Conservation (phyloP, 805 yeast species). For the Alloascoidea hylecoeti region DNA sequence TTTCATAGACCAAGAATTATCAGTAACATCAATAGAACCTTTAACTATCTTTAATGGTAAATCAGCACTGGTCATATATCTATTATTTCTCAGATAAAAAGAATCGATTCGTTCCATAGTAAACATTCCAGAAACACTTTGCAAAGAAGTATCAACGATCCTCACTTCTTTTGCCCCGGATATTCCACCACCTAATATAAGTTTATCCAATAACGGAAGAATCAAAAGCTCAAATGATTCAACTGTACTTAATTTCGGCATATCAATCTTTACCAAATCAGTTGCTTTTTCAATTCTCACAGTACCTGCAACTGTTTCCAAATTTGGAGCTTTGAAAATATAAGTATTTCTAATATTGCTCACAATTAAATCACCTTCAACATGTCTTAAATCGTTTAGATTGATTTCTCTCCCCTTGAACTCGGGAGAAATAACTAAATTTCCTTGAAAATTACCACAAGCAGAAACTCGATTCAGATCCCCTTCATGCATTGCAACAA, state of each 20-base stretch:
- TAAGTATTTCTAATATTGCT: conserved; percentile 49
- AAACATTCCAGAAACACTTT: conserved; percentile 20
- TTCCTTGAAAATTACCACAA: too few species aligned
- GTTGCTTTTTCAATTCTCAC: conserved; percentile 52
- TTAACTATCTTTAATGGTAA: conserved; percentile 67
- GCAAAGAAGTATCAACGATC: conserved; percentile 25
- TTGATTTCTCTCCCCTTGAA: too few species aligned
- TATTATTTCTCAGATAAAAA: conserved; percentile 80
- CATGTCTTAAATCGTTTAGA: conserved; percentile 62
- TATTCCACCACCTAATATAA: conserved; percentile 60
- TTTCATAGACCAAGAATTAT: conserved; percentile 71
- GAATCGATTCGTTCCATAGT: conserved; percentile 18
- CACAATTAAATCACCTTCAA: conserved; percentile 65
- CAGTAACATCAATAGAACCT: conserved; percentile 63
- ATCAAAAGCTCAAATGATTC: conserved; percentile 57
- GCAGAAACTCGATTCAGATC: too few species aligned
- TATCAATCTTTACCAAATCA: conserved; percentile 47
- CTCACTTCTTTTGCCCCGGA: conserved; percentile 56
- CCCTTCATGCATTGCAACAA: too few species aligned
- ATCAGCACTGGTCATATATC: conserved; percentile 46
- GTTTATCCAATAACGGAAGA: conserved; percentile 64
- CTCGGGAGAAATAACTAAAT: too few species aligned
- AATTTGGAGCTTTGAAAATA: conserved; percentile 63
- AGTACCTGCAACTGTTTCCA: conserved; percentile 61
- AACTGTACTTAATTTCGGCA: conserved; percentile 70